Percentiles rank a stretch among this genome's conserved stretches.
Conservation (phyloP, 129 eudicot genomes). For the Cynara cardunculus region DNA sequence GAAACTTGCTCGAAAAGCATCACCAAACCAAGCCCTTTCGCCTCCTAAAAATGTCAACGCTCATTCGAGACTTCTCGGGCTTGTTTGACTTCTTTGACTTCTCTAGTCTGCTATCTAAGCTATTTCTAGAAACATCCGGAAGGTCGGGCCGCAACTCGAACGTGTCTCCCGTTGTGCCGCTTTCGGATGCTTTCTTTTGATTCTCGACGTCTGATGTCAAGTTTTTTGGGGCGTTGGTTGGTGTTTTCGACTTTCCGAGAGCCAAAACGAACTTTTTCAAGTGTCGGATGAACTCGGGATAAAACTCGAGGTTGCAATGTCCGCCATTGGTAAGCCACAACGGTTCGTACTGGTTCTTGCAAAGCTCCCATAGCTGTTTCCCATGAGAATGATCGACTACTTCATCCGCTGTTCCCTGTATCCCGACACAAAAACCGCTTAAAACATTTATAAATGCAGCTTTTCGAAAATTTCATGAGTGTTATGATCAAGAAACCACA, state of each 20-base stretch:
- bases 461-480: background rate
- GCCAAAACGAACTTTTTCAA: conserved; percentile 40
- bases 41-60: conserved; percentile 76
- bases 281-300: conserved; percentile 57
- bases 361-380: conserved; percentile 69
- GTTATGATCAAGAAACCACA: background rate
- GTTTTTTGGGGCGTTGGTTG: conserved; percentile 28
- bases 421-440: background rate
- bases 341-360: conserved; percentile 69
- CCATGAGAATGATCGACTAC: conserved; percentile 77
- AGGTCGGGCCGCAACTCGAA: conserved; percentile 50
- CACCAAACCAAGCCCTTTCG: conserved; percentile 76
- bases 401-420: conserved; percentile 84
- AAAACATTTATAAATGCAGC: background rate
- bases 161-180: conserved; percentile 39
- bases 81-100: conserved; percentile 64
- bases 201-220: conserved; percentile 39
- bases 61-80: conserved; percentile 87
- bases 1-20: conserved; percentile 19
- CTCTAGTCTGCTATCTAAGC: conserved; percentile 93
- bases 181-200: conserved; percentile 49
- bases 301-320: conserved; percentile 78
- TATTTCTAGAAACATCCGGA: conserved; percentile 82
- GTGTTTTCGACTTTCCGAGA: conserved; percentile 46
- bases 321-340: conserved; percentile 77